Percentiles rank a stretch among this genome's conserved stretches.
Evolutionary conservation across 345 rosid species (phyloP).

Genomic region (Populus nigra): DNA sequence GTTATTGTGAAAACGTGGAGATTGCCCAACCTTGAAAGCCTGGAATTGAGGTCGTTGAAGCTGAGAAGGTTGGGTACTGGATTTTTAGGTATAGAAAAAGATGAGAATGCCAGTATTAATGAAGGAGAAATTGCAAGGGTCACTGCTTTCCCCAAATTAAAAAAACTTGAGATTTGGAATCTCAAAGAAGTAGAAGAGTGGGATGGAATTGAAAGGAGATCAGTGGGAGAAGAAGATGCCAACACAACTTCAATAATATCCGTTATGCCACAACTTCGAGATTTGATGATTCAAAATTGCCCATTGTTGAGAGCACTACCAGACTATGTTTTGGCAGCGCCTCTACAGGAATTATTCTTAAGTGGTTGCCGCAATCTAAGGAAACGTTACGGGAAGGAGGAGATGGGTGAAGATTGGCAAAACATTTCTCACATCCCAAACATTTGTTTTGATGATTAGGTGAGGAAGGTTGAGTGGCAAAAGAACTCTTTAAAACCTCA

Average conservation of each 20-base stretch:
- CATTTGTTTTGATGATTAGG: no score
- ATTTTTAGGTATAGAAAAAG: background rate
- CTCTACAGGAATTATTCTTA: background rate
- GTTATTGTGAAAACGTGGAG: background rate
- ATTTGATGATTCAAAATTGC: background rate
- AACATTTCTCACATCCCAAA: constrained; percentile 2
- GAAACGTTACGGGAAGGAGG: background rate
- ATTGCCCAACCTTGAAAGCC: background rate
- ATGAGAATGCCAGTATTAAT: no score
- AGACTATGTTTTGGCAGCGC: background rate
- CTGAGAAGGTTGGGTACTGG: constrained; percentile 7
- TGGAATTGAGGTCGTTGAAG: background rate
- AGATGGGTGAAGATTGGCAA: background rate
- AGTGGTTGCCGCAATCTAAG: background rate
- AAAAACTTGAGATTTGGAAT: background rate
- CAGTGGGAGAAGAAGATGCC: background rate
- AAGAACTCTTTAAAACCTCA: no score
- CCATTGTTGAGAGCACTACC: constrained; percentile 10
- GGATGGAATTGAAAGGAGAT: background rate
- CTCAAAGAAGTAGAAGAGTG: constrained; percentile 4
- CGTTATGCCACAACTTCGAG: background rate
- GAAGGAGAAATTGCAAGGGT: background rate
- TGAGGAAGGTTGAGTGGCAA: no score
- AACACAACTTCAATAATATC: background rate
- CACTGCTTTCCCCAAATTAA: constrained; percentile 12